Conservation (phyloP, 345 rosid species). For the Kandelia obovata region DNA sequence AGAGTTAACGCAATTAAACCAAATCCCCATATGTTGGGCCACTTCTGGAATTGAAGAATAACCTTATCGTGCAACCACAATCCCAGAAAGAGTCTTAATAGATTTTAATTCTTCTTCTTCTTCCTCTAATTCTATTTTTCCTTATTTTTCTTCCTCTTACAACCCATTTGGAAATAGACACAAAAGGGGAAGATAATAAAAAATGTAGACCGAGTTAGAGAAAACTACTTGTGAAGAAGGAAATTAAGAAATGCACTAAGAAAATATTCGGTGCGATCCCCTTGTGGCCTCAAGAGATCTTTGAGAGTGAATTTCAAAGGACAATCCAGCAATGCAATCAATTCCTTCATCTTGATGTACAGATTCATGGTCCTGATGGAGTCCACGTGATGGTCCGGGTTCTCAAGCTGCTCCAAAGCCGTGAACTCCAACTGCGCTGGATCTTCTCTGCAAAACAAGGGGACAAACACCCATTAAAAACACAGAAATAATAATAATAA, state of each 20-base stretch:
- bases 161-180: neutral
- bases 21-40: too few relatives aligned
- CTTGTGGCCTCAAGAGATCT: slow-evolving; percentile 64
- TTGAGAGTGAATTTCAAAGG: slow-evolving; percentile 53
- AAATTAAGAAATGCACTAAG: slow-evolving; percentile 77
- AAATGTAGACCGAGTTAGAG: neutral
- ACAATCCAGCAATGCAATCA: slow-evolving; percentile 44
- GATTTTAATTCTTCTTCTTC: too few relatives aligned
- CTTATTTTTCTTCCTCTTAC: too few relatives aligned
- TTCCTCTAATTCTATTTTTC: too few relatives aligned
- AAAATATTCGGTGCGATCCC: slow-evolving; percentile 60
- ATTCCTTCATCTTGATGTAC: slow-evolving; percentile 43
- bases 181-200: neutral
- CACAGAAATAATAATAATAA: neutral
- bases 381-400: slow-evolving; percentile 67
- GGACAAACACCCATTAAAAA: neutral
- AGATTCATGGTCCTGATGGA: slow-evolving; percentile 46
- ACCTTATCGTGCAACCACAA: neutral
- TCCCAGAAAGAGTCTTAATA: neutral
- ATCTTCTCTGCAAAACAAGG: slow-evolving; percentile 53
- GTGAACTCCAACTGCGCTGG: slow-evolving; percentile 69
- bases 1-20: too few relatives aligned
- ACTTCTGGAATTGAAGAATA: too few relatives aligned
- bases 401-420: slow-evolving; percentile 78
- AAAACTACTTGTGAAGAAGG: slow-evolving; percentile 65